Base-by-base conservation (phyloP, 805 yeast species). In the Starmerella scarabaei region DNA sequence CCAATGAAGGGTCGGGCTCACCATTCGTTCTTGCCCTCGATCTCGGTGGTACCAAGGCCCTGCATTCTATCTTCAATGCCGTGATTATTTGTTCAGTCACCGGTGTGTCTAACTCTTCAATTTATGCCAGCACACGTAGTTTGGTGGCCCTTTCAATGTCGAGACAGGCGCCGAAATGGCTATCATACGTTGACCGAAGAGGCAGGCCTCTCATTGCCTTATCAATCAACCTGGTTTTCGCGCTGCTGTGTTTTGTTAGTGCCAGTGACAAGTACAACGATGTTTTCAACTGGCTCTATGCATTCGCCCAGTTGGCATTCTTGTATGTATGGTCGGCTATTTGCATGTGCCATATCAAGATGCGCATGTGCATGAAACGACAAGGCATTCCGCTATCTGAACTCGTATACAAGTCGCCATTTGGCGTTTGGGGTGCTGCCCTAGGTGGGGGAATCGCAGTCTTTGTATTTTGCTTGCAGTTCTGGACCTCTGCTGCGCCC, bases 21-120 rank as follows among this genome's bases (percentile, higher is more conserved):
- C 93, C 93, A 30, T 81, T 80, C 53, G 91, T 81, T 37, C 77
- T 80, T 54, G 93, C 91, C 37, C 77, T 82, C 52, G 72, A 71
- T 45, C 72, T 72, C 49, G 80, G 83, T n/a, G 58, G 66, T 16
- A 78, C 81, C 45, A 51, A 55, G 11, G 85, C 73, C 1, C 63
- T 82, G 44, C 84, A 83, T 32, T 80, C 77, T 50, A 68, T 83
- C 34, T 66, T 83, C 53, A 83, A 83, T 56, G 86, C 77, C 2
- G 75, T 81, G 58, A 77, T 83, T 49, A 60, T 83, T 53, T 59
- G 80, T 26, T 78, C 80, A 50, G 83, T 81, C 41, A 71, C 80
- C 56, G 77, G 86, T 5, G 91, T 77, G 16, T 84, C 81, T 21
- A 77, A 77, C 56, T 72, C 81, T 14, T 69, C 81, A 1, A 75